These are phyloP conservation scores for Adenanthera pavonina DNA, from an alignment of 306 rosid genomes.

Conservation along the genomic window DNA sequence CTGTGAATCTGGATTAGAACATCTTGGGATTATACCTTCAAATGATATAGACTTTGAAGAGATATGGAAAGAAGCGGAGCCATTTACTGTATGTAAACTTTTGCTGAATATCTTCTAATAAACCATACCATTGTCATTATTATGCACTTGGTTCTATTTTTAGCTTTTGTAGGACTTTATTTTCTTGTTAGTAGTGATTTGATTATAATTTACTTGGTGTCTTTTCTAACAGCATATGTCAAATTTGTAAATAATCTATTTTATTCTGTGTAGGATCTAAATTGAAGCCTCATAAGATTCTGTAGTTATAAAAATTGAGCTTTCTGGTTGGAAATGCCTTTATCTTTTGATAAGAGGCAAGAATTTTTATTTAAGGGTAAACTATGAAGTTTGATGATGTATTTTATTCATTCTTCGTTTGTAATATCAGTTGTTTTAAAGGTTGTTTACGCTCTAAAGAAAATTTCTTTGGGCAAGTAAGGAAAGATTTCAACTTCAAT, in stretches of 20 bases:
- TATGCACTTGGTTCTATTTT: neutral
- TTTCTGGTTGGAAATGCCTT: constrained; percentile 28
- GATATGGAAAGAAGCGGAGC: constrained; percentile 79
- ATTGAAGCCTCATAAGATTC: constrained; percentile 16
- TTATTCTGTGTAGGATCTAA: constrained; percentile 21
- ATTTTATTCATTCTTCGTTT: constrained; percentile 6
- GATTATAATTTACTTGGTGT: neutral
- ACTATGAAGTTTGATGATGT: constrained; percentile 29
- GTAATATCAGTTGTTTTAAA: constrained; percentile 12
- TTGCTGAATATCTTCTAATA: constrained; percentile 28
- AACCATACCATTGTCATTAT: constrained; percentile 25
- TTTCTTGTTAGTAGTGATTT: neutral
- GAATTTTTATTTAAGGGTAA: constrained; percentile 7
- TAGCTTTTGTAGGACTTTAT: constrained; percentile 15
- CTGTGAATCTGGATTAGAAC: constrained; percentile 71
- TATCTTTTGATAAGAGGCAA: constrained; percentile 16
- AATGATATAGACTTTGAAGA: constrained; percentile 52
- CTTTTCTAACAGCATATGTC: neutral
- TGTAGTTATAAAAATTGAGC: constrained; percentile 8
- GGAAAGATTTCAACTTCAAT: constrained; percentile 18
- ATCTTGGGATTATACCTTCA: constrained; percentile 63
- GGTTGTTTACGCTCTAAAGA: constrained; percentile 24
- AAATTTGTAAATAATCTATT: neutral
- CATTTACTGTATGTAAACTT: constrained; percentile 60
- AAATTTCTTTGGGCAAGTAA: constrained; percentile 8